Evolutionary conservation across 306 rosid genomes (phyloP).

Genomic region (Prunus mira): DNA sequence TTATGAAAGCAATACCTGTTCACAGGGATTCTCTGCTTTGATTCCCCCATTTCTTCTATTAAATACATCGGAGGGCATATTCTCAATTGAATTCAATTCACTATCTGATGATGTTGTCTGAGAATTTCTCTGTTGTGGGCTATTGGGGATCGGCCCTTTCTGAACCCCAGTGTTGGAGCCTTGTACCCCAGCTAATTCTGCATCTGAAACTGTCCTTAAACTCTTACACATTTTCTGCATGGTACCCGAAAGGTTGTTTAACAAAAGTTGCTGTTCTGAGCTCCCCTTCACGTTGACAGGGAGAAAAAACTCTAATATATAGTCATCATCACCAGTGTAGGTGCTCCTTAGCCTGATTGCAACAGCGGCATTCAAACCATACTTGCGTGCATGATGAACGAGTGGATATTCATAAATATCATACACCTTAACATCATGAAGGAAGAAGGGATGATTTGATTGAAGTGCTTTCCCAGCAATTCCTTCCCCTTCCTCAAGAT

Average conservation of each 20-base stretch:
- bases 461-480: constrained; percentile 89
- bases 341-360: constrained; percentile 84
- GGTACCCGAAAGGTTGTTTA: constrained; percentile 76
- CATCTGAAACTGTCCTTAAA: constrained; percentile 76
- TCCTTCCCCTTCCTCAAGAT: constrained; percentile 86
- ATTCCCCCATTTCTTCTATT: constrained; percentile 31
- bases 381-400: constrained; percentile 87
- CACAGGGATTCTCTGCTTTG: constrained; percentile 36
- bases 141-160: constrained; percentile 23
- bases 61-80: constrained; percentile 29
- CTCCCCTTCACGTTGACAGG: constrained; percentile 71
- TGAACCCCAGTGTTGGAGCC: constrained; percentile 32
- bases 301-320: constrained; percentile 82
- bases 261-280: constrained; percentile 72
- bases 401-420: constrained; percentile 73
- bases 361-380: constrained; percentile 73
- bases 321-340: constrained; percentile 65
- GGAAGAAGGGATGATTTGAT: constrained; percentile 78
- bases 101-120: constrained; percentile 31
- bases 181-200: constrained; percentile 38
- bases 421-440: constrained; percentile 69
- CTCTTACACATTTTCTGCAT: constrained; percentile 82
- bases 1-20: constrained; percentile 34
- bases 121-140: constrained; percentile 33
- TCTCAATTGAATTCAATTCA: constrained; percentile 36